A percentile compares a stretch with the other conserved stretches of the same genome.
phyloP scores from a whole-genome alignment of 768 basidiomycete species.

The Boletus vinaceobasis region DNA sequence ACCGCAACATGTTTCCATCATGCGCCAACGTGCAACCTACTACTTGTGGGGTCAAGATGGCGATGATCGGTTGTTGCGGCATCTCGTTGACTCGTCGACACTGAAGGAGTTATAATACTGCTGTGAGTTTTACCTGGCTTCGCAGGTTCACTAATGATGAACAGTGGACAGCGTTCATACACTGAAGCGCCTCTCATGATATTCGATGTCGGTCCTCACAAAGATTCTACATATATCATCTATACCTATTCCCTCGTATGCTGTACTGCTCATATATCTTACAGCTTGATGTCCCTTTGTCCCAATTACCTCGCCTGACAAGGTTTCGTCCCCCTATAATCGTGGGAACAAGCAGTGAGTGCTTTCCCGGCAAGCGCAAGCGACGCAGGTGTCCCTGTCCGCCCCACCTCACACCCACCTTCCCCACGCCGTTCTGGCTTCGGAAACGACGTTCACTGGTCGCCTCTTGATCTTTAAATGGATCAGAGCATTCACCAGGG shows the following conservation, averaged over 20 bases:
- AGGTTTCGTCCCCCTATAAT: no score
- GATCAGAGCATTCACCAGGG: no score
- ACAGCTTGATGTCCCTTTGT: not conserved
- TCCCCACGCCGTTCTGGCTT: no score
- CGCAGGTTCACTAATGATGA: constrained; percentile 2
- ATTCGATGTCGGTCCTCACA: not conserved
- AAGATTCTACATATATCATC: constrained; percentile 13
- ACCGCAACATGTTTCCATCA: constrained; percentile 54
- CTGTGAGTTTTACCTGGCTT: constrained; percentile 13
- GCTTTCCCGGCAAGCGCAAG: no score
- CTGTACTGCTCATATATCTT: constrained; percentile 16
- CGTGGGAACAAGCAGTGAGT: no score
- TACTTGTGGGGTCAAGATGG: constrained; percentile 60
- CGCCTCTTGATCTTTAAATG: no score
- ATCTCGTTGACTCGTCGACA: constrained; percentile 27
- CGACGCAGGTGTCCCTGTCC: no score
- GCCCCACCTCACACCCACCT: no score
- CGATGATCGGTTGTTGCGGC: constrained; percentile 32
- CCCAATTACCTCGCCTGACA: no score
- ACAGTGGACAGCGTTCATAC: constrained; percentile 5
- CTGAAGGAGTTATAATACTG: constrained; percentile 28
- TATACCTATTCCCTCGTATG: constrained; percentile 10
- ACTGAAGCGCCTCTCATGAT: not conserved
- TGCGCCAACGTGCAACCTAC: constrained; percentile 55
- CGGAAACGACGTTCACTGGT: no score